Evolutionary conservation across 495 filamentous ascomycete genomes (phyloP).

Genomic region (Penicillium silybi): DNA sequence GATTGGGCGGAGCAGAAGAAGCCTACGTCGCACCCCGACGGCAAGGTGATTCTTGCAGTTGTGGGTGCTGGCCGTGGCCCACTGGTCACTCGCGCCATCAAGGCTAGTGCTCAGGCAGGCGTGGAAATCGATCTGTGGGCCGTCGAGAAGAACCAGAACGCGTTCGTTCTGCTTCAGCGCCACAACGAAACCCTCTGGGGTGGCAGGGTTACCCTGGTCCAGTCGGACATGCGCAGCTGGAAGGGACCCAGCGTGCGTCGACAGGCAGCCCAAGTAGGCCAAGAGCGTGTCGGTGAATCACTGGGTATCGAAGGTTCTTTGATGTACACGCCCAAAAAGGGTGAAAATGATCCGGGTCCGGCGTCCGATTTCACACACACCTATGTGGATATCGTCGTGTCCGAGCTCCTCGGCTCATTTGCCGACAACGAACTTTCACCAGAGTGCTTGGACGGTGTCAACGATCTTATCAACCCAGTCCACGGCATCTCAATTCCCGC

Average conservation of each 20-base stretch:
- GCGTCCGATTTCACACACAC: constrained; percentile 33
- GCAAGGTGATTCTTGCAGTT: constrained; percentile 83
- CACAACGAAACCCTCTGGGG: constrained; percentile 78
- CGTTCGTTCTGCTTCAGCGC: constrained; percentile 82
- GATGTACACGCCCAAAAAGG: constrained; percentile 23
- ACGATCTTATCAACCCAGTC: constrained; percentile 70
- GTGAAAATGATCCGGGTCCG: constrained; percentile 14
- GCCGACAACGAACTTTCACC: constrained; percentile 88
- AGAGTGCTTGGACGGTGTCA: constrained; percentile 87
- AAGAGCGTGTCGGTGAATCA: constrained; percentile 28
- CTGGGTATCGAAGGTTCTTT: constrained; percentile 31
- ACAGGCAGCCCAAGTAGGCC: constrained; percentile 3
- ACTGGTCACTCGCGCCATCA: constrained; percentile 77
- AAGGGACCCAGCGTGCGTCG: constrained; percentile 54
- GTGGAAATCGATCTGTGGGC: constrained; percentile 83
- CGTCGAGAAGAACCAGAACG: constrained; percentile 97
- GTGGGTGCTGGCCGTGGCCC: constrained; percentile 91
- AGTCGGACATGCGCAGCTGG: constrained; percentile 97
- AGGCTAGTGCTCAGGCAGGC: constrained; percentile 69
- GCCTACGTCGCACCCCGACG: constrained; percentile 62
- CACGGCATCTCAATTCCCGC: constrained; percentile 90
- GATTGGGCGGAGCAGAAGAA: constrained; percentile 73
- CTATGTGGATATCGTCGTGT: constrained; percentile 88
- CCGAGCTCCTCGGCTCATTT: constrained; percentile 90
- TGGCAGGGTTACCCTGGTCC: constrained; percentile 73